Evolutionary conservation across 2,329 filamentous ascomycete genomes (phyloP).

Genomic region (Botryosphaeria dothidea): DNA sequence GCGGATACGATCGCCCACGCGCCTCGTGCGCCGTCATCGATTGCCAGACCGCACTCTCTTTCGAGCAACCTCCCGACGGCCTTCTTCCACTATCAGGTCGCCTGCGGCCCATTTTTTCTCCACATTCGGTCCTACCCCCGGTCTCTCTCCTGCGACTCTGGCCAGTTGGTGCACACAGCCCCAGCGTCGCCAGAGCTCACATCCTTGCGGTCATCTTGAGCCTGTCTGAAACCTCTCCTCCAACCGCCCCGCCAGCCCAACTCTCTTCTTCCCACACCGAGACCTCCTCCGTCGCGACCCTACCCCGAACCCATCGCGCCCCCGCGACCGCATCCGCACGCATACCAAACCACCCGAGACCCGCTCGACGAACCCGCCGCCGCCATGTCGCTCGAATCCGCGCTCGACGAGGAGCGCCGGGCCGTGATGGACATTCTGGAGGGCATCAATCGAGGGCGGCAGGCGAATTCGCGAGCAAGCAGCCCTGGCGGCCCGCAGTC

Average conservation of each 20-base stretch:
- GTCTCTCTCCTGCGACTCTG: constrained; percentile 7
- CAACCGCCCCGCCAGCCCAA: constrained; percentile 8
- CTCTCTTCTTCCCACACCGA: background rate
- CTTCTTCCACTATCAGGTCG: background rate
- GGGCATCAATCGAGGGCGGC: constrained; percentile 33
- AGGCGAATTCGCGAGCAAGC: constrained; percentile 49
- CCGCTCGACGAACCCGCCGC: constrained; percentile 6
- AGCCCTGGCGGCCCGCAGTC: constrained; percentile 55
- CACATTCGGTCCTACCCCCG: constrained; percentile 19
- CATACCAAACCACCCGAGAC: background rate
- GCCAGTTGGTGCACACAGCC: background rate
- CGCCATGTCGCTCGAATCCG: constrained; percentile 75
- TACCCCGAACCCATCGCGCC: background rate
- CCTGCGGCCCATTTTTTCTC: constrained; percentile 15
- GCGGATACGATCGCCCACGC: background rate
- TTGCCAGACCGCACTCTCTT: background rate
- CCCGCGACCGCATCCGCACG: background rate
- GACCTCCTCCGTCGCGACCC: background rate
- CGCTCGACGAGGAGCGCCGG: constrained; percentile 73
- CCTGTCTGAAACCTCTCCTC: constrained; percentile 14
- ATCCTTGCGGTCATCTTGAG: constrained; percentile 18
- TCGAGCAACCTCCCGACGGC: background rate
- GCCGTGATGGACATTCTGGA: constrained; percentile 72
- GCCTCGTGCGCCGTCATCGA: background rate
- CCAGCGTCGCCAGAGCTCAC: constrained; percentile 6